Base-by-base conservation (phyloP, 73 alveolate species). In the Vitrella brassicaformis region DNA sequence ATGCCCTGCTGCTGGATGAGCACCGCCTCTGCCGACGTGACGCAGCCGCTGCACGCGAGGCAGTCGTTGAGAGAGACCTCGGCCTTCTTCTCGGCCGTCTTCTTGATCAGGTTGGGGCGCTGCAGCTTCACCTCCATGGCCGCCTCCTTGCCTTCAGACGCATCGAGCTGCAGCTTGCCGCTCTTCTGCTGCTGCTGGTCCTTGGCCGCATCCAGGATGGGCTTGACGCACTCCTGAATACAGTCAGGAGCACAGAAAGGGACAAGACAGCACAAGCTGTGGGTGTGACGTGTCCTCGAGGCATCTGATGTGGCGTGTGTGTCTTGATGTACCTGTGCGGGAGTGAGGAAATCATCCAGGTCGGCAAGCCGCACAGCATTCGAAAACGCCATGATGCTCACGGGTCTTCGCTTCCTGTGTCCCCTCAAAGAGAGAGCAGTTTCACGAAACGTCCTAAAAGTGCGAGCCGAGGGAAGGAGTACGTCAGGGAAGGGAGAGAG, bases 11-110 rank as follows among this genome's bases (percentile, higher is more conserved):
- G 87, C 65, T 93, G 88, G 70, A 93, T 85, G 67, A 93, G 83
- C 39, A 93, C 89, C 31, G 98, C 81, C 86, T 93, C 98, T 14
- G 98, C 93, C 19, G 96, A 86, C 26, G 98, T 93, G 31, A 93
- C 93, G 78, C 98, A 93, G 39, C 98, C 98, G 65, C 92, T 82
- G 81, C 95, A 89, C 47, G 95, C 95, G 10, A 89, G 79, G 71
- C 95, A 89, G 31, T 89, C 95, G 26, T 85, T 28, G 10, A 89
- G 86, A 31, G 85, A 72, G 64, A 89, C 83, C 72, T 84, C 84
- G 10, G 92, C 95, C 84, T 66, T 28, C 25, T 14, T 25, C 1
- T 70, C 28, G 71, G 26, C 25, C 31, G 72, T 32, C 28, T 7
- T 18, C 79, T 84, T 84, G 75, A 84, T 79, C 71, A 84, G 65